Base-by-base conservation (phyloP, 2,329 filamentous ascomycete genomes). In the Talaromyces sp. region DNA sequence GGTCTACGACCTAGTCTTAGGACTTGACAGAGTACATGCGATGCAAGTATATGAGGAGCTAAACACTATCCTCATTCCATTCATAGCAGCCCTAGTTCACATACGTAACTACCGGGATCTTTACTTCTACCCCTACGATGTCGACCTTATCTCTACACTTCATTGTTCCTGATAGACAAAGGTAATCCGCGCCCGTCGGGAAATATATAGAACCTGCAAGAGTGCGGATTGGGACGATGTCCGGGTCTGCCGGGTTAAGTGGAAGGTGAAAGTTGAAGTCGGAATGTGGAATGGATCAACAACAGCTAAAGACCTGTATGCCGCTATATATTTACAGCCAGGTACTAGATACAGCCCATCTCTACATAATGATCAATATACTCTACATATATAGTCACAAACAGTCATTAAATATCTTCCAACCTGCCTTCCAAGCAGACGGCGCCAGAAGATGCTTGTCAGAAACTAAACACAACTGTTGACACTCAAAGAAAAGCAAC, bases 251-350 rank as follows among this genome's bases (percentile, higher is more conserved):
- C 49, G 22, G 50, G 50, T 33, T n/a, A 50, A 50, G 27, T 33
- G 49, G 39, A 41, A 15, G 11, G 13, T 17, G 39, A 11, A 10
- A 33, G 49, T 56, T 56, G 52, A 22, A 37, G 33, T 8, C 11
- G 52, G 52, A 56, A 56, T 56, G 52, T 56, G 52, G 52, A 56
- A 56, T 56, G 17, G 52, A 56, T 37, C 52, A 56, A 56, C 31
- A 25, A 35, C 33, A 37, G n/a, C 33, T 54, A 27, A 54, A 19
- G 49, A 33, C 27, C 10, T 56, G 15, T 2, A 9, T 47, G 4
- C 49, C 49, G 33, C 11, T 22, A 5, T 19, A 25, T 47, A 47
- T 15, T 47, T 47, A 15, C 10, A 22, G 45, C 45, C 45, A 15
- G 19, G 10, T 25, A 15, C 45, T 11, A 47, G 7, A 13, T n/a